Percentiles rank a stretch among this genome's conserved stretches.
These are phyloP conservation scores for Teunomyces atbi DNA, from an alignment of 805 yeast species.

Conservation along the genomic window DNA sequence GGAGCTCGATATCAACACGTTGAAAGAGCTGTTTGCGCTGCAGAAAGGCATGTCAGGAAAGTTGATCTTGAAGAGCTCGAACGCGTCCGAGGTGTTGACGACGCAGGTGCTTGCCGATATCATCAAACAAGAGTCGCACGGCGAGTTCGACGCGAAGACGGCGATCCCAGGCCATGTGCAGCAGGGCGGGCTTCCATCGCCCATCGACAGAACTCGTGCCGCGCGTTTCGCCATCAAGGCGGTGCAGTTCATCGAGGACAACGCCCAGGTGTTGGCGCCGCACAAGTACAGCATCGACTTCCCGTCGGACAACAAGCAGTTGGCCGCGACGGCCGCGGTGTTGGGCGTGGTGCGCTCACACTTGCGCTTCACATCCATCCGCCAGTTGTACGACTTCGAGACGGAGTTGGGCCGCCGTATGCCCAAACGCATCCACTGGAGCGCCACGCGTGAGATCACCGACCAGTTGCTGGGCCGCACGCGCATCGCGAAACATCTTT, in stretches of 20 bases:
- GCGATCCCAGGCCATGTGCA: slow-evolving; percentile 98
- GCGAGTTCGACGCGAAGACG: slow-evolving; percentile 83
- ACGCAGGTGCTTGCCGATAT: slow-evolving; percentile 82
- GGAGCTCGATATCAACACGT: slow-evolving; percentile 69
- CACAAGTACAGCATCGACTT: slow-evolving; percentile 30
- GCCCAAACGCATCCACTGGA: slow-evolving; percentile 90
- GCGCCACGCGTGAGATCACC: slow-evolving; percentile 66
- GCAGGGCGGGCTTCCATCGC: slow-evolving; percentile 94
- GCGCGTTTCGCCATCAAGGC: slow-evolving; percentile 89
- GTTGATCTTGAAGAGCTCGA: slow-evolving; percentile 77
- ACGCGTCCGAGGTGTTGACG: slow-evolving; percentile 77
- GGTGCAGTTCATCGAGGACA: slow-evolving; percentile 78
- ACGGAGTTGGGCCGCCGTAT: slow-evolving; percentile 78
- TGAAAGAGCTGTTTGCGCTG: slow-evolving; percentile 63
- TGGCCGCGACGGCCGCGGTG: slow-evolving; percentile 39
- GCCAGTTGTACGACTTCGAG: slow-evolving; percentile 80
- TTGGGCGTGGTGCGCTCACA: slow-evolving; percentile 65
- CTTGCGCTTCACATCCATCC: slow-evolving; percentile 69
- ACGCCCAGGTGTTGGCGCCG: slow-evolving; percentile 17
- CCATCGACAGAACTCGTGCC: slow-evolving; percentile 89
- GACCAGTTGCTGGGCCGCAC: slow-evolving; percentile 80
- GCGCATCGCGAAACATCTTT: background rate
- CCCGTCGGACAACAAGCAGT: slow-evolving; percentile 30
- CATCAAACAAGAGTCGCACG: slow-evolving; percentile 72
- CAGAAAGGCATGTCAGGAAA: slow-evolving; percentile 88